Conservation (phyloP, 345 rosid genomes). For the Noccaea caerulescens region DNA sequence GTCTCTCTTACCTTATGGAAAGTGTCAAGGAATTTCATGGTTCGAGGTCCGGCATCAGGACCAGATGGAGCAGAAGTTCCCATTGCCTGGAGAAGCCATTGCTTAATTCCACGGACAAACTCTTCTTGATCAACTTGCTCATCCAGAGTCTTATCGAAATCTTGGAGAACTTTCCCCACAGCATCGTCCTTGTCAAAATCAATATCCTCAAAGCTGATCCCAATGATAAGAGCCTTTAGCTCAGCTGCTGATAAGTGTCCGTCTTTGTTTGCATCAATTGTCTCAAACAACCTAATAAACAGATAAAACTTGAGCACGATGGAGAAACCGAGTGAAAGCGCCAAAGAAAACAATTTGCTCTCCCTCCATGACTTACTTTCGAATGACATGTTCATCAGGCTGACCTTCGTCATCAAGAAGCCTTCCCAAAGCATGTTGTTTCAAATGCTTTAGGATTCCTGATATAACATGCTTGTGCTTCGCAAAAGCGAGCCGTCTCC, state of each 20-base stretch:
- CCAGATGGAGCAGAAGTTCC: conserved; percentile 45
- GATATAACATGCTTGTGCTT: conserved; percentile 79
- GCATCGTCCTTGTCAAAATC: conserved; percentile 73
- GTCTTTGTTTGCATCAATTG: conserved; percentile 67
- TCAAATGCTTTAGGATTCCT: conserved; percentile 70
- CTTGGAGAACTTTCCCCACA: conserved; percentile 58
- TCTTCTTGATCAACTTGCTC: conserved; percentile 45
- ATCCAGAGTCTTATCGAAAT: conserved; percentile 68
- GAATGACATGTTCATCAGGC: conserved; percentile 54
- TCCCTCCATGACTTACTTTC: conserved; percentile 50
- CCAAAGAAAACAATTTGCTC: not conserved
- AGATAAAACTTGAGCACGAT: not conserved
- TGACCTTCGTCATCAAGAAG: conserved; percentile 65
- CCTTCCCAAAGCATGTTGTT: conserved; percentile 66
- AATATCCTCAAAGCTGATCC: conserved; percentile 78
- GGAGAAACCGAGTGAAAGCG: no score
- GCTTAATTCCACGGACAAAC: conserved; percentile 57
- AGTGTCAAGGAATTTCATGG: conserved; percentile 53
- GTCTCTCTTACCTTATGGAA: conserved; percentile 54
- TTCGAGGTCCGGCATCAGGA: conserved; percentile 50
- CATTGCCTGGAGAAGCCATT: conserved; percentile 63
- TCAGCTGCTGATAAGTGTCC: conserved; percentile 54
- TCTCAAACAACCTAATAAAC: conserved; percentile 60
- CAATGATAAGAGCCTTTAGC: conserved; percentile 69
- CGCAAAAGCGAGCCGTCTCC: conserved; percentile 70